Conservation (phyloP, 1,284 basidiomycete species). For the Rhodotorula mucilaginosa region DNA sequence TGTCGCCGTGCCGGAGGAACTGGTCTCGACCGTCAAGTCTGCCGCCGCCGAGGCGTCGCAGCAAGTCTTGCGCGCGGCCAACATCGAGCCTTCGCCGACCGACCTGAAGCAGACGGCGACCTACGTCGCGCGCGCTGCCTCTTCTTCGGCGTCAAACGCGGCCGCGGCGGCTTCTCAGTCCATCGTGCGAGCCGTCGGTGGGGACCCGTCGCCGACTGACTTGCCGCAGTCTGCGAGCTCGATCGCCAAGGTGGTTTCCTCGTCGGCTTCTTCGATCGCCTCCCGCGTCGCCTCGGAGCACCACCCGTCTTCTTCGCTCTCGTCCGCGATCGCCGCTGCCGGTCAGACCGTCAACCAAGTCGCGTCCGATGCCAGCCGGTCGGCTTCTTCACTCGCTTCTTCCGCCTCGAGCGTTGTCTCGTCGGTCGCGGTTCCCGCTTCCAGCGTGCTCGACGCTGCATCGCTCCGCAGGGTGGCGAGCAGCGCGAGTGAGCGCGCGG, state of each 20-base stretch:
- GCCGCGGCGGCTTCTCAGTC: slow-evolving; percentile 24
- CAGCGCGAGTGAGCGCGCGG: slow-evolving; percentile 4
- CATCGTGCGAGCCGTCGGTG: slow-evolving; percentile 12
- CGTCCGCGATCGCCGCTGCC: slow-evolving; percentile 14
- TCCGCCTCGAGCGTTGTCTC: slow-evolving; percentile 12
- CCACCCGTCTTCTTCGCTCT: slow-evolving; percentile 6
- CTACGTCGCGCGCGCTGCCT: slow-evolving; percentile 22
- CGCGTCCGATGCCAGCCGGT: not conserved
- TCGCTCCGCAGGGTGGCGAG: slow-evolving; percentile 4
- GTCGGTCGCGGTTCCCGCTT: slow-evolving; percentile 11
- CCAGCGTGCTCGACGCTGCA: slow-evolving; percentile 9
- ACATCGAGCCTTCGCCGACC: slow-evolving; percentile 22
- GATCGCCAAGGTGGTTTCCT: slow-evolving; percentile 8
- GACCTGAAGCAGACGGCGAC: slow-evolving; percentile 25
- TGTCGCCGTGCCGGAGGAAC: slow-evolving; percentile 17
- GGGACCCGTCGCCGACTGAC: slow-evolving; percentile 30
- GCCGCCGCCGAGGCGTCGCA: slow-evolving; percentile 25
- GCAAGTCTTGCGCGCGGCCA: slow-evolving; percentile 19
- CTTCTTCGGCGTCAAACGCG: slow-evolving; percentile 5
- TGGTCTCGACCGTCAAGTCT: slow-evolving; percentile 6
- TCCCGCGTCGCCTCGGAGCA: slow-evolving; percentile 16
- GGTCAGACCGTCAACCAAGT: slow-evolving; percentile 7
- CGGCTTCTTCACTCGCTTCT: slow-evolving; percentile 7
- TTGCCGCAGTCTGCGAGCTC: slow-evolving; percentile 17
- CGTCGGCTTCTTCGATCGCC: slow-evolving; percentile 7